Base-by-base conservation (phyloP, 2,329 filamentous ascomycete species). In the Colletotrichum magnum region DNA sequence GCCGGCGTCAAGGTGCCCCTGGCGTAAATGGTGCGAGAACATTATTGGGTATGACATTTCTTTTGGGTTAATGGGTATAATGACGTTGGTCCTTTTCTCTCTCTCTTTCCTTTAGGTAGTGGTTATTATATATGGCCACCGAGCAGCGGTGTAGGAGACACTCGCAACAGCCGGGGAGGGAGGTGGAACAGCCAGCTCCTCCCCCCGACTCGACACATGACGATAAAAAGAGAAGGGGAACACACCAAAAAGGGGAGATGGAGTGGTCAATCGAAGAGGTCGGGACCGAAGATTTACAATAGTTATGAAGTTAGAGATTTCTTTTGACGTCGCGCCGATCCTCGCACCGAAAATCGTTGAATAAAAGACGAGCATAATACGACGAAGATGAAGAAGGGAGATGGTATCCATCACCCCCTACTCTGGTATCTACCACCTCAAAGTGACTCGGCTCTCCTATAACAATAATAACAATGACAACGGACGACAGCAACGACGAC, bases 1-100 rank as follows among this genome's bases (percentile, higher is more conserved):
- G 68, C 39, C 13, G 63, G 68, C 41, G 43, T 68, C 7, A 51
- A 57, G 36, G 60, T 54, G 67, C 24, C 21, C 13, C 54, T 52
- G 39, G 32, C 32, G 32, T 36, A 36, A 36, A 36, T 36, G 32
- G 10, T 36, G 7, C 10, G 32, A 36, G 32, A 36, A 10, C 10
- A 36, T 36, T 36, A 9, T 7, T 9, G 9, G 32, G 32, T 2
- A 9, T 36, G 7, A 9, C 7, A 10, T 36, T 36, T 36, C 32
- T 10, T 36, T 36, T 10, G 7, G 32, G 32, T 2, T 36, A 36
- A 36, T 36, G 47, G 60, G 32, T 32, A 53, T 48, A 51, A 62
- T 18, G 52, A 48, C 53, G 18, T 28, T 4, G 7, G 47, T 58
- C 3, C 15, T n/a, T n/a, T 26, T 24, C 16, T 52, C 45, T 32